A percentile compares a stretch with the other conserved stretches of the same genome.
These are phyloP conservation scores for Herpotrichia juniperi DNA, from an alignment of 2,329 filamentous ascomycete genomes.

Conservation along the genomic window DNA sequence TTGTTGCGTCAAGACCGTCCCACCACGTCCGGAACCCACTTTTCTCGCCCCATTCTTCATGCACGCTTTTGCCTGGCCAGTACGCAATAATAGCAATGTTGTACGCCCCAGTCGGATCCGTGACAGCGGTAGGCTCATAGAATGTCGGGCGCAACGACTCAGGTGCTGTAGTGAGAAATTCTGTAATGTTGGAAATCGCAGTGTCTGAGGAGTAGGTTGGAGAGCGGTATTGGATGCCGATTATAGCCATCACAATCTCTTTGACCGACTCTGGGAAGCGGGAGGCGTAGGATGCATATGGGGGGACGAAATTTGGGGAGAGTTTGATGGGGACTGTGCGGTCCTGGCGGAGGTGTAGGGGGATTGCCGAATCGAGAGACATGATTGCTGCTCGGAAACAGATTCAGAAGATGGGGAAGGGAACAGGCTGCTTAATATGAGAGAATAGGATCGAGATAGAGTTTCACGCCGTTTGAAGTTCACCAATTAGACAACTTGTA, in stretches of 20 bases:
- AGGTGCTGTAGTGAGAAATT: slow-evolving; percentile 18
- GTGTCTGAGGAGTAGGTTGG: background rate
- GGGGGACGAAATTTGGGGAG: slow-evolving; percentile 32
- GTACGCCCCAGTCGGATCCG: slow-evolving; percentile 31
- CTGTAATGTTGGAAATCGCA: slow-evolving; percentile 20
- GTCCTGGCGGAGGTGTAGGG: slow-evolving; percentile 21
- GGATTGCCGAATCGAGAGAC: slow-evolving; percentile 30
- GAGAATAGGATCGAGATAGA: too few species aligned
- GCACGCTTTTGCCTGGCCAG: slow-evolving; percentile 40
- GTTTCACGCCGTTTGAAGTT: too few species aligned
- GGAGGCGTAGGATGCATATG: slow-evolving; percentile 39
- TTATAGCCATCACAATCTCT: slow-evolving; percentile 42
- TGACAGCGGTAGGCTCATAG: slow-evolving; percentile 44
- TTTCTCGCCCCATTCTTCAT: slow-evolving; percentile 38
- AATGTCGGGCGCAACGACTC: slow-evolving; percentile 20
- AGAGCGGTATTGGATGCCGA: slow-evolving; percentile 37
- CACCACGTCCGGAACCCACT: slow-evolving; percentile 50
- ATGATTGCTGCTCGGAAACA: too few species aligned
- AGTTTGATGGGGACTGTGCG: slow-evolving; percentile 24
- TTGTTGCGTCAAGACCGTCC: slow-evolving; percentile 33
- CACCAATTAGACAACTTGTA: too few species aligned
- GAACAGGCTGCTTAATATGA: too few species aligned
- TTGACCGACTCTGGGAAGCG: slow-evolving; percentile 39
- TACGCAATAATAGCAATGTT: slow-evolving; percentile 49
- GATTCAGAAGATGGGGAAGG: too few species aligned